Evolutionary conservation across 1,284 basidiomycete genomes (phyloP), one percentile per base, ranked within the genome.

Genomic region (Afroboletus lepidellus): DNA sequence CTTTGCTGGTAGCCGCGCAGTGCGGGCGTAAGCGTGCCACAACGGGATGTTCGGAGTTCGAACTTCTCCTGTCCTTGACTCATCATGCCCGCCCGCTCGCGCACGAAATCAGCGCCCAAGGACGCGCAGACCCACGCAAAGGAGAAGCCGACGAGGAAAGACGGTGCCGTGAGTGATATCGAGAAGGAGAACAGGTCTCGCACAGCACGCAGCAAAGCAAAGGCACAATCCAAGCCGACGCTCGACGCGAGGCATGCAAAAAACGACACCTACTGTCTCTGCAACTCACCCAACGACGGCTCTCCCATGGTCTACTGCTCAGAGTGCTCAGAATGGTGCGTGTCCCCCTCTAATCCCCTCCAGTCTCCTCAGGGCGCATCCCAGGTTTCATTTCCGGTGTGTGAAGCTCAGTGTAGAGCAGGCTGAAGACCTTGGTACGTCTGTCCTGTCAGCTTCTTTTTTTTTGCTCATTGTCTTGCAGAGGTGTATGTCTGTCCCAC

Each of bases 221-320:
- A 65, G 48, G n/a, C 53, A 20, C 64, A 45, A 24, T 8, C 52
- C 18, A 64, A 56, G 41, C 47, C 46, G 5, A 30, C 55, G 32
- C 38, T 42, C 56, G 62, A 71, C 12, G 6, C 37, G 13, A 52
- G 36, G 30, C 36, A 38, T 25, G 44, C 51, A 11, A 44, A 54
- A 38, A 53, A 46, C 50, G 55, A 63, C 45, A 62, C 57, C 5
- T 78, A 79, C 60, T 89, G 87, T 70, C 69, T 75, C 3, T 90
- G 87, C 66, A 74, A 73, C 32, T 75, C 76, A 53, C 74, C 78
- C 27, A 85, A 92, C 65, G 86, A 90, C 72, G 87, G 87, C 48
- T 79, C 84, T 13, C 89, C 90, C 16, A 92, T 93, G 90, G 84
- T 93, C 42, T 74, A 74, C 45, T 93, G 91, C 64, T 77, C 79